Base-by-base conservation (phyloP, 441 rosid species). In the Geranium incanum region DNA sequence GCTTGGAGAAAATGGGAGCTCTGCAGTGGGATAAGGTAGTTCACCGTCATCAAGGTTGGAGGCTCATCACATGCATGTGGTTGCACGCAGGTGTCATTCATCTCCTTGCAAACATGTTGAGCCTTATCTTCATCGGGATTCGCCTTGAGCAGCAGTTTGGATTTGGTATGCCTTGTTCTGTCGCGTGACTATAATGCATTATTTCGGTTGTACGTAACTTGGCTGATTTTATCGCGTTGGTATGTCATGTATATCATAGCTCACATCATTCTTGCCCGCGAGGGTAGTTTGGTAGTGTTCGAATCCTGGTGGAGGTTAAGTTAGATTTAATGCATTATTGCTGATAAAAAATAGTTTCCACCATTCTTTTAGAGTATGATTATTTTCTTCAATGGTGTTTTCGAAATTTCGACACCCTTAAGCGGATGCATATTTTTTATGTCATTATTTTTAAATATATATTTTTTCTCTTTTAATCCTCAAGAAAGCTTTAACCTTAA, bases 71-170 rank as follows among this genome's bases (percentile, higher is more conserved):
- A 11, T 87, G 93, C 66, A 83, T 89, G 79, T 90, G 97, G 97
- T 80, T 94, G 73, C 99, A 94, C 16, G 97, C 93, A 0, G 99
- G 99, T 39, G 81, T 89, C 67, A 75, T 94, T 76, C 99, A 94
- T 80, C 83, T 94, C 67, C 76, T 90, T 21, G 83, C 80, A 16
- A 94, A 90, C 71, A 89, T 94, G 95, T 69, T 90, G 68, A 83
- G 92, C 79, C 70, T 92, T 77, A 72, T 88, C 74, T 72, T 90
- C 33, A 79, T 91, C 21, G 98, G 98, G 68, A 75, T 91, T 76
- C 87, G 95, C 62, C 95, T 91, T 55, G 97, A 93, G 63, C 92
- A 89, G 66, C 96, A 91, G 73, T 91, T 93, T 73, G 96, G 98
- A 74, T 91, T 88, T 68, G 84, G 98, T 95, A 89, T 41, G 88